A percentile compares a stretch with the other conserved stretches of the same genome.
These are phyloP conservation scores for Aureobasidium sp. DNA, from an alignment of 2,329 filamentous ascomycete species.

Conservation along the genomic window DNA sequence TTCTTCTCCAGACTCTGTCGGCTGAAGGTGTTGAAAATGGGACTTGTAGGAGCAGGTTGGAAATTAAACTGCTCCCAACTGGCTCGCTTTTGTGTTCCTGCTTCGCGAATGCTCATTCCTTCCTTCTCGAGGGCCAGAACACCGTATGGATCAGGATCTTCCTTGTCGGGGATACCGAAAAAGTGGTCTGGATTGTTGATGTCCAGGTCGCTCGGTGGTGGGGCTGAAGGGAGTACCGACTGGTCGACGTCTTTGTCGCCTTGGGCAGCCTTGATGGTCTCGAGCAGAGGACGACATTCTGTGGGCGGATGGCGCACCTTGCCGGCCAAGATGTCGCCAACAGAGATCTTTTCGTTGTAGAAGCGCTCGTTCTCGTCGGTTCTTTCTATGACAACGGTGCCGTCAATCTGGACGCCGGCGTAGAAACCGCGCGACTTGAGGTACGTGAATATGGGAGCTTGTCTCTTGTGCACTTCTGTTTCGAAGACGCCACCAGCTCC, in stretches of 20 bases:
- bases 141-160: constrained; percentile 88
- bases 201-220: constrained; percentile 70
- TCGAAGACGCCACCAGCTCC: constrained; percentile 65
- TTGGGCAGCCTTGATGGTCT: constrained; percentile 83
- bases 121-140: constrained; percentile 85
- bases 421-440: constrained; percentile 87
- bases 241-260: constrained; percentile 71
- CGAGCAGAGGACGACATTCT: constrained; percentile 57
- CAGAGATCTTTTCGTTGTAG: constrained; percentile 61
- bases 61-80: constrained; percentile 77
- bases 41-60: constrained; percentile 68
- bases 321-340: constrained; percentile 56
- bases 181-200: constrained; percentile 43
- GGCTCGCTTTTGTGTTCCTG: constrained; percentile 68
- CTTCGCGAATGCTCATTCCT: constrained; percentile 82
- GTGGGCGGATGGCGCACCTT: constrained; percentile 52
- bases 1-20: constrained; percentile 58
- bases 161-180: constrained; percentile 71
- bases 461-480: constrained; percentile 51
- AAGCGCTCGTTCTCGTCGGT: constrained; percentile 85
- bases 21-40: constrained; percentile 53
- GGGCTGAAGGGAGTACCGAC: constrained; percentile 58
- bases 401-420: constrained; percentile 78
- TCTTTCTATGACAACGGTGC: constrained; percentile 77
- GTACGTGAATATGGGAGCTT: constrained; percentile 72